Conservation (phyloP, 2,329 filamentous ascomycete species). For the Sporothrix schenckii region DNA sequence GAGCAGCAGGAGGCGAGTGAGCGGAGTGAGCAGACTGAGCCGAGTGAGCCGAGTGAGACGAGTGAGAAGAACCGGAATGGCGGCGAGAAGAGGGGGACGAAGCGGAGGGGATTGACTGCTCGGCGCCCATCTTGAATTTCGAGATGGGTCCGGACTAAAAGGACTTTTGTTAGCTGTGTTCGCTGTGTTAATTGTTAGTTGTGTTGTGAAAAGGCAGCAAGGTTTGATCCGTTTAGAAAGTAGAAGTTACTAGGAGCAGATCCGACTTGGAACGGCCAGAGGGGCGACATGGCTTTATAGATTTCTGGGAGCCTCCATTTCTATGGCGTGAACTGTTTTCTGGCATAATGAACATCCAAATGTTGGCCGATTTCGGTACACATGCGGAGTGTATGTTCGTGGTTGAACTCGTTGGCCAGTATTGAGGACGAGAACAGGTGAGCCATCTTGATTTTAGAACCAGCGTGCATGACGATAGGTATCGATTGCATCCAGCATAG, state of each 20-base stretch:
- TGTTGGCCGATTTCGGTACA: background rate
- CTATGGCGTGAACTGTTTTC: background rate
- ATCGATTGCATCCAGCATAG: too few relatives aligned
- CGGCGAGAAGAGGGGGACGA: background rate
- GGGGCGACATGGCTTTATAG: background rate
- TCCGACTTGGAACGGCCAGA: background rate
- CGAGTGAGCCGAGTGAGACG: background rate
- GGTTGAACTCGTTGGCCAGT: background rate
- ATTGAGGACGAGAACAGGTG: background rate
- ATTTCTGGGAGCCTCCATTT: background rate
- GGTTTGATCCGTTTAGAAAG: background rate
- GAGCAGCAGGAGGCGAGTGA: background rate
- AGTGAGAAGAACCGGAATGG: background rate
- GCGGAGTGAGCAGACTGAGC: background rate
- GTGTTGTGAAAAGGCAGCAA: background rate
- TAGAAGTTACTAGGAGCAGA: background rate
- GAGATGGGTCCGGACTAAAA: background rate
- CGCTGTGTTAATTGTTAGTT: background rate
- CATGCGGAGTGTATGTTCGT: background rate
- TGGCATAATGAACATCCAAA: background rate
- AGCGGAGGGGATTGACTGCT: conserved; percentile 5
- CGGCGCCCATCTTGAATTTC: conserved; percentile 12
- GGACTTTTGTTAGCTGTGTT: background rate
- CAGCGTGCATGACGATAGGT: background rate
- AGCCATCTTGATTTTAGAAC: background rate